These are phyloP conservation scores for Pseudocercospora pini-densiflorae DNA, from an alignment of 2,329 filamentous ascomycete genomes.

Conservation along the genomic window DNA sequence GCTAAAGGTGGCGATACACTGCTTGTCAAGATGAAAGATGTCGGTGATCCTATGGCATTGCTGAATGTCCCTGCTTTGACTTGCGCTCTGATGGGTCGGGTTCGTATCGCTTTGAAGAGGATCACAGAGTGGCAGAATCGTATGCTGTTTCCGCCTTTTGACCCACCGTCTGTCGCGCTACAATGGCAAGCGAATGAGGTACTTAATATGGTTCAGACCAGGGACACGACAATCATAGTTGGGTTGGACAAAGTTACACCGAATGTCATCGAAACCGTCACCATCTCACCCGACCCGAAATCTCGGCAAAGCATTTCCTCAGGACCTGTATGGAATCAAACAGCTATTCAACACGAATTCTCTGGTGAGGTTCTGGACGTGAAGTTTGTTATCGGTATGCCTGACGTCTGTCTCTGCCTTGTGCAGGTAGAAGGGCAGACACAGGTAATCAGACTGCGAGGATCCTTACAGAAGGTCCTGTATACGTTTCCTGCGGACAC, in stretches of 20 bases:
- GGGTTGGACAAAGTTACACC: neutral
- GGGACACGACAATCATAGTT: neutral
- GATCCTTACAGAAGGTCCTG: constrained; percentile 34
- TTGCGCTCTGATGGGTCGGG: constrained; percentile 30
- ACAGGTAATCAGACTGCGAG: neutral
- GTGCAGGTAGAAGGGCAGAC: neutral
- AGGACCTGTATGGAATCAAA: neutral
- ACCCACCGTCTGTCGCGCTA: constrained; percentile 8
- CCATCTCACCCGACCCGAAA: neutral
- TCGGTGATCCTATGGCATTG: constrained; percentile 23
- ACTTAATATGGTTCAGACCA: constrained; percentile 20
- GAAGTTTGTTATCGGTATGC: constrained; percentile 14
- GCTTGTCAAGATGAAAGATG: constrained; percentile 22
- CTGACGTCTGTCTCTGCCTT: neutral
- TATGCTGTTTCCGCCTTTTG: constrained; percentile 31
- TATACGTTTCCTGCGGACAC: constrained; percentile 53
- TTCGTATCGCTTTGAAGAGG: constrained; percentile 37
- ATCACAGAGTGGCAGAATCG: constrained; percentile 51
- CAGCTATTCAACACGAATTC: neutral
- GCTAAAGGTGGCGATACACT: constrained; percentile 6
- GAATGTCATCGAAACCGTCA: neutral
- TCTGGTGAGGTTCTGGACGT: constrained; percentile 15
- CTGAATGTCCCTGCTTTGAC: constrained; percentile 36
- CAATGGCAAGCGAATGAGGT: constrained; percentile 9
- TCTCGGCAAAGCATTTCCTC: neutral